Evolutionary conservation across 73 alveolate species (phyloP).

Genomic region (Breviolum minutum): DNA sequence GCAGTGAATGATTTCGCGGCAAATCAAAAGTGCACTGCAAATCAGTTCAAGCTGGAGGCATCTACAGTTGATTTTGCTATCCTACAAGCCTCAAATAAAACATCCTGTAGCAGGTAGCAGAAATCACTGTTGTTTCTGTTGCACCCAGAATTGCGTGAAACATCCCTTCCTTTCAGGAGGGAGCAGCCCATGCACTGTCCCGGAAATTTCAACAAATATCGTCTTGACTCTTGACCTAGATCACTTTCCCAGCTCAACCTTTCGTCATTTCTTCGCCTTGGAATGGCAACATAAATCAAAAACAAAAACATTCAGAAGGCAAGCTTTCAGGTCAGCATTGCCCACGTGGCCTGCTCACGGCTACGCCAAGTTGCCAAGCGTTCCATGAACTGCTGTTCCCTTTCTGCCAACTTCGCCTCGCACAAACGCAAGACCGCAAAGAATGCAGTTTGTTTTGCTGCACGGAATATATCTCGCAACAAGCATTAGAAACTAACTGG

Average conservation of each 20-base stretch:
- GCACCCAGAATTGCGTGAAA: slow-evolving; percentile 12
- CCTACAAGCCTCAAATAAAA: too few relatives aligned
- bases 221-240: neutral
- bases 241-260: neutral
- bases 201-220: neutral
- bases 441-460: too few relatives aligned
- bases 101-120: too few relatives aligned
- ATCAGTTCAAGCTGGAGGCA: neutral
- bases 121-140: neutral
- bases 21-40: too few relatives aligned
- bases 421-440: neutral
- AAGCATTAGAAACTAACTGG: neutral
- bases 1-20: too few relatives aligned
- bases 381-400: slow-evolving; percentile 94
- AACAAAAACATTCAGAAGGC: neutral
- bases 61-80: neutral
- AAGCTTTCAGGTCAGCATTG: neutral
- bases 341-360: neutral
- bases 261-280: slow-evolving; percentile 24
- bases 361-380: slow-evolving; percentile 48
- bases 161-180: slow-evolving; percentile 56
- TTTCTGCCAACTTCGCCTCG: slow-evolving; percentile 71
- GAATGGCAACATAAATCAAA: neutral
- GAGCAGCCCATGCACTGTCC: neutral
- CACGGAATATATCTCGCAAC: neutral